Evolutionary conservation across 495 filamentous ascomycete genomes (phyloP).

Genomic region (Aspergillus leporis): DNA sequence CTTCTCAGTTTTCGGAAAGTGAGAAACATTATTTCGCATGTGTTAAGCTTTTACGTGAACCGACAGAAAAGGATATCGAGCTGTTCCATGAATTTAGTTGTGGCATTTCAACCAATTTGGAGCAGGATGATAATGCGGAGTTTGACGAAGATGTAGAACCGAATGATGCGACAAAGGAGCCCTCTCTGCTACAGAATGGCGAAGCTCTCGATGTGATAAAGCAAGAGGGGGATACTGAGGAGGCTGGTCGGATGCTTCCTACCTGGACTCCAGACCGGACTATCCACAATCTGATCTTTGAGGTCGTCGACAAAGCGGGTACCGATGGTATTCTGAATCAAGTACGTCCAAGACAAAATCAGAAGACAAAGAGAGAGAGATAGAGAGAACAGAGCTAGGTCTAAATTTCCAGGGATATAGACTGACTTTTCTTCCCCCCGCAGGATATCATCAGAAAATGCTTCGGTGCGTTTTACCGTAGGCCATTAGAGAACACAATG

Average conservation of each 20-base stretch:
- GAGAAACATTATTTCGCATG: conserved; percentile 50
- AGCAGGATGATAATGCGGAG: conserved; percentile 40
- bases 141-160: conserved; percentile 43
- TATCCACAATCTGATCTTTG: conserved; percentile 55
- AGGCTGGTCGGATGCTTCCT: conserved; percentile 42
- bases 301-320: conserved; percentile 51
- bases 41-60: conserved; percentile 74
- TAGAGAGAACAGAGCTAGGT: background rate
- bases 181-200: conserved; percentile 21
- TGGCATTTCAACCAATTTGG: conserved; percentile 31
- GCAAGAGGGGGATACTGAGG: conserved; percentile 31
- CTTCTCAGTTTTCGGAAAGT: conserved; percentile 41
- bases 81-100: conserved; percentile 49
- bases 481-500: conserved; percentile 58
- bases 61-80: conserved; percentile 62
- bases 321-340: conserved; percentile 52
- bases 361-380: background rate
- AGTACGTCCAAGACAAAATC: conserved; percentile 31
- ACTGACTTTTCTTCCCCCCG: background rate
- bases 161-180: conserved; percentile 25
- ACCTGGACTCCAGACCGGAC: conserved; percentile 56
- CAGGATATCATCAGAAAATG: conserved; percentile 49
- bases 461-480: conserved; percentile 56
- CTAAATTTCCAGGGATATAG: conserved; percentile 1
- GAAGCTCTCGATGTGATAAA: conserved; percentile 26